These are phyloP conservation scores for Quaeritorhiza haematococci DNA, from an alignment of 371 early-diverging fungal genomes.

Conservation along the genomic window DNA sequence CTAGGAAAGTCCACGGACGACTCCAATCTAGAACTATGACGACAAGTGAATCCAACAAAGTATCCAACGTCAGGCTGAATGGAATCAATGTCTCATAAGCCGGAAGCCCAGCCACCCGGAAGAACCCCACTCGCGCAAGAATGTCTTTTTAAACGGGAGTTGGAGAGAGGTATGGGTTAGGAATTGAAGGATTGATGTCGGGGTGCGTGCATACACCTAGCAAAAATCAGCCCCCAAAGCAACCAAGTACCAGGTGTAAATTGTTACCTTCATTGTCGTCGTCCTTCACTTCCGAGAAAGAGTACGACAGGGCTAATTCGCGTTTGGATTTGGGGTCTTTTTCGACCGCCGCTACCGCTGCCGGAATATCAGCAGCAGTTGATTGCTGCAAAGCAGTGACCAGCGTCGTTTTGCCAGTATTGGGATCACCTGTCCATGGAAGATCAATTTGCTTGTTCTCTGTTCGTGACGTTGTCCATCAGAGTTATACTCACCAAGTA, in stretches of 20 bases:
- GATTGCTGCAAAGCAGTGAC: constrained; percentile 55
- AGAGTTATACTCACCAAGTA: constrained; percentile 49
- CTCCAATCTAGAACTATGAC: constrained; percentile 88
- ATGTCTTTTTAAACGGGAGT: constrained; percentile 36
- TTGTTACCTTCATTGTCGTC: constrained; percentile 70
- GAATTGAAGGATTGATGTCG: constrained; percentile 2
- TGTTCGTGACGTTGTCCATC: too few relatives aligned
- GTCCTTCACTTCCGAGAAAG: constrained; percentile 78
- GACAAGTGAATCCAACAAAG: constrained; percentile 61
- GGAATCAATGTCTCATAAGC: constrained; percentile 69
- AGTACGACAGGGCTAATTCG: constrained; percentile 77
- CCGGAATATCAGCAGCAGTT: constrained; percentile 11
- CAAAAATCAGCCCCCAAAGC: neutral
- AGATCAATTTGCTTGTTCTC: too few relatives aligned
- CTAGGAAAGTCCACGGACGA: constrained; percentile 83
- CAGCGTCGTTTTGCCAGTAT: constrained; percentile 69
- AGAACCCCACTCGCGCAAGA: constrained; percentile 78
- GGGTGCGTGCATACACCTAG: neutral
- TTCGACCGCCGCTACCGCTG: constrained; percentile 16
- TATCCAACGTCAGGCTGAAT: constrained; percentile 66
- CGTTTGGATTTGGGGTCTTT: constrained; percentile 58
- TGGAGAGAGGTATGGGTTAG: neutral
- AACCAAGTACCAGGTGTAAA: too few relatives aligned
- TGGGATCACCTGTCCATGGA: constrained; percentile 68
- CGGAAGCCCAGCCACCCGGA: constrained; percentile 72